Evolutionary conservation across 345 rosid species (phyloP).

Genomic region (Anastatica hierochuntica): DNA sequence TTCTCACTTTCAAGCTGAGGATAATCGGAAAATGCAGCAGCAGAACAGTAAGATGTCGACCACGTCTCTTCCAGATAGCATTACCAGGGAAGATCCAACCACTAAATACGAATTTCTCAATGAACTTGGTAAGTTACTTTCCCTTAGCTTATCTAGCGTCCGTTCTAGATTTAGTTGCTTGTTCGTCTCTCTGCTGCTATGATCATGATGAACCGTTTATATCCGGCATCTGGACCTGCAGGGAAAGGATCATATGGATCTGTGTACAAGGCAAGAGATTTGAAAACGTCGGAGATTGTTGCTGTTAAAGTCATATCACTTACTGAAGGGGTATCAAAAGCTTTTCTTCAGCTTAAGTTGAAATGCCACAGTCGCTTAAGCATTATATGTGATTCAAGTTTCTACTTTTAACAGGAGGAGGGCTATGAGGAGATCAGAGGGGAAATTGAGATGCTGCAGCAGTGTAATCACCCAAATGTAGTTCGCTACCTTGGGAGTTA

Average conservation of each 20-base stretch:
- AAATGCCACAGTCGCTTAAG: not conserved
- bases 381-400: slow-evolving; percentile 1
- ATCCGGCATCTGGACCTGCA: slow-evolving; percentile 27
- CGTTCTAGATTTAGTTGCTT: not conserved
- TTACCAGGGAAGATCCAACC: slow-evolving; percentile 85
- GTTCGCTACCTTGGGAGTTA: slow-evolving; percentile 95
- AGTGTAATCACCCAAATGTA: slow-evolving; percentile 92
- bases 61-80: slow-evolving; percentile 80
- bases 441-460: slow-evolving; percentile 99
- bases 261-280: slow-evolving; percentile 94
- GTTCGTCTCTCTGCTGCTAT: not conserved
- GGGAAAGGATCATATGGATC: slow-evolving; percentile 99
- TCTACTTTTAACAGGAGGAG: slow-evolving; percentile 59
- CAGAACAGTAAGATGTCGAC: slow-evolving; percentile 55
- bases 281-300: slow-evolving; percentile 88
- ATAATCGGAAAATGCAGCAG: slow-evolving; percentile 30
- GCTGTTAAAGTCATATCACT: slow-evolving; percentile 95
- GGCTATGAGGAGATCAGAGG: slow-evolving; percentile 98
- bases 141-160: not conserved
- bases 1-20: slow-evolving; percentile 32
- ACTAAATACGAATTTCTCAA: slow-evolving; percentile 87
- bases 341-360: slow-evolving; percentile 1
- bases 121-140: slow-evolving; percentile 61
- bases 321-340: slow-evolving; percentile 64
- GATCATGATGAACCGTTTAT: slow-evolving; percentile 6